Evolutionary conservation across 1,139 yeast genomes (phyloP), one percentile per base, ranked within the genome.

Genomic region (Protomyces pachydermus): DNA sequence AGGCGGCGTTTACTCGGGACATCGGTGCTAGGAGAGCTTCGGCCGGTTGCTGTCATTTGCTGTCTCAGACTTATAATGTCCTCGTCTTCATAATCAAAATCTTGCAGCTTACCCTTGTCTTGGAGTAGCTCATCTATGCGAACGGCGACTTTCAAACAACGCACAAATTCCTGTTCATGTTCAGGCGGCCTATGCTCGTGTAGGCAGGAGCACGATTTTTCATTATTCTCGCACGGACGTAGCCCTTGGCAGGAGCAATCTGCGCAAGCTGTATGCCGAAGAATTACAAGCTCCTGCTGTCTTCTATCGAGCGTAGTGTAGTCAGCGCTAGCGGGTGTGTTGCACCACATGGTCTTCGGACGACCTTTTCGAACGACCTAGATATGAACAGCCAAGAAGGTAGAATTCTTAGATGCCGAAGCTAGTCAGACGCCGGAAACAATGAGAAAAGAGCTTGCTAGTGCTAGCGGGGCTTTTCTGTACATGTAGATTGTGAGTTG

Each of bases 201-300:
- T 20, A 48, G 18, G 45, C 61, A 63, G 10, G 46, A 32, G 20
- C 62, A 56, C 37, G 42, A n/a, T 25, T 46, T 35, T 12, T 53
- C n/a, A 4, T 20, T 35, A 5, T 32, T 16, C 1, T 28, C 14
- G 10, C 16, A 51, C n/a, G 39, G 35, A 20, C 38, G 56, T 14
- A 54, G 12, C 10, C 61, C 67, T 52, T 65, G 61, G 35, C 68
- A 64, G 18, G 65, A 60, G 50, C 63, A 51, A 18, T 58, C 60
- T 39, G 53, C 25, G 34, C 62, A 58, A 5, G 52, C 52, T 9
- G 55, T 52, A 32, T 58, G 62, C 23, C 60, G 53, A 18, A 54
- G 57, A 10, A 54, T 42, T 32, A 51, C 57, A 6, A 39, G 58
- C 38, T 53, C 48, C 45, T 54, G 61, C 20, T 60, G 53, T 20